Percentiles rank a stretch among this genome's conserved stretches.
These are phyloP conservation scores for Kodamaea sagamina DNA, from an alignment of 805 yeast genomes.

Conservation along the genomic window DNA sequence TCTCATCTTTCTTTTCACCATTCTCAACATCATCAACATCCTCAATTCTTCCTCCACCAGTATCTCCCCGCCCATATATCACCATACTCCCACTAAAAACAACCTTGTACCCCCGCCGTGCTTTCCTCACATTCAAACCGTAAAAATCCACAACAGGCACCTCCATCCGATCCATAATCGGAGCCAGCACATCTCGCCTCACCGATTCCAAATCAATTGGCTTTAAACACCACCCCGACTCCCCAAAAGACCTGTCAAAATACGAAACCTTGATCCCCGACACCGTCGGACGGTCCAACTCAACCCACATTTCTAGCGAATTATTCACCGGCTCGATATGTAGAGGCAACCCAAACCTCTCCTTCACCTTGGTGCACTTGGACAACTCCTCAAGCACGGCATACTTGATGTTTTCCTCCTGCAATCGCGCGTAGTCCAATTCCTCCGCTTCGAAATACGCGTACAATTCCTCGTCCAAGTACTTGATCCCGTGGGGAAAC, in stretches of 20 bases:
- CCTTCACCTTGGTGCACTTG: slow-evolving; percentile 22
- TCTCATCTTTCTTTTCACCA: no score
- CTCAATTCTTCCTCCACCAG: no score
- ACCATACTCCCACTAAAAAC: slow-evolving; percentile 27
- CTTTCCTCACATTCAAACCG: slow-evolving; percentile 9
- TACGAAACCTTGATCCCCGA: slow-evolving; percentile 29
- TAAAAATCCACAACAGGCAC: slow-evolving; percentile 1
- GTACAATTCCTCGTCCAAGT: slow-evolving; percentile 26
- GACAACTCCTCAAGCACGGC: slow-evolving; percentile 30
- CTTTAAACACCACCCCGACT: slow-evolving; percentile 29
- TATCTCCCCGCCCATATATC: slow-evolving; percentile 25
- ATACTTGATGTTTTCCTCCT: slow-evolving; percentile 27
- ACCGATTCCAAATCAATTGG: slow-evolving; percentile 25
- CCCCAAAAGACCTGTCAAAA: slow-evolving; percentile 7
- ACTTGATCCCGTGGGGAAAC: slow-evolving; percentile 30
- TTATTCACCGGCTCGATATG: slow-evolving; percentile 15
- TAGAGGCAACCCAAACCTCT: slow-evolving; percentile 34
- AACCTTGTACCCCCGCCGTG: slow-evolving; percentile 23
- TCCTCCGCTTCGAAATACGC: slow-evolving; percentile 17
- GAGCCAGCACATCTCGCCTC: slow-evolving; percentile 22
- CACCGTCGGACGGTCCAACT: slow-evolving; percentile 29
- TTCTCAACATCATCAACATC: no score
- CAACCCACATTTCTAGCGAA: slow-evolving; percentile 32
- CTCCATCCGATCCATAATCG: slow-evolving; percentile 28
- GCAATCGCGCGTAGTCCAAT: slow-evolving; percentile 17